Conservation (phyloP, 176 grass and related monocot genomes). For the Bonia amplexicaulis region DNA sequence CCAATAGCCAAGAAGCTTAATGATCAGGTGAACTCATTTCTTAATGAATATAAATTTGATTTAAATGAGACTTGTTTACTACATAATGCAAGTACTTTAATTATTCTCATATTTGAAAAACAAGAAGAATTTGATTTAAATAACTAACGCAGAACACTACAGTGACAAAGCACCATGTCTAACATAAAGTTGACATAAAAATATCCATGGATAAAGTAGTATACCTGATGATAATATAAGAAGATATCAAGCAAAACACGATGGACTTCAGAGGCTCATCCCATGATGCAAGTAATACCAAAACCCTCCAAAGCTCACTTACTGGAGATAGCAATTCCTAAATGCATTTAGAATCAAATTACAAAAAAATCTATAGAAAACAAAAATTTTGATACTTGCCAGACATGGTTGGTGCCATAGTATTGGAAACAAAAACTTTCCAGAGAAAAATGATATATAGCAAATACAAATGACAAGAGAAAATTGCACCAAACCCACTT, state of each 20-base stretch:
- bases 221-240: constrained; percentile 72
- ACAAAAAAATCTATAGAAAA: not conserved
- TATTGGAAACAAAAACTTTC: not conserved
- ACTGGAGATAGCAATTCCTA: constrained; percentile 76
- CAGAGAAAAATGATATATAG: not conserved
- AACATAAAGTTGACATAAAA: not conserved
- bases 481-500: constrained; percentile 4
- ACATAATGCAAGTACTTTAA: too few relatives aligned
- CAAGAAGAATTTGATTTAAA: not conserved
- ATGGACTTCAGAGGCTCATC: constrained; percentile 77
- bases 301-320: constrained; percentile 62
- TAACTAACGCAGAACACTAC: not conserved
- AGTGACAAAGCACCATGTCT: not conserved
- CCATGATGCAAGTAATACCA: constrained; percentile 72
- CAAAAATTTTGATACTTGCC: not conserved
- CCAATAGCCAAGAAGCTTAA: too few relatives aligned
- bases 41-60: too few relatives aligned
- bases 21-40: too few relatives aligned
- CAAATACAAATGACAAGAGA: not conserved
- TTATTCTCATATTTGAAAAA: too few relatives aligned
- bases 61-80: too few relatives aligned
- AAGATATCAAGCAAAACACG: constrained; percentile 60
- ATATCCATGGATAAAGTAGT: constrained; percentile 10
- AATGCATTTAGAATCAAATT: constrained; percentile 17
- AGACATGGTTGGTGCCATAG: not conserved